Evolutionary conservation across 2,329 filamentous ascomycete genomes (phyloP).

Genomic region (Stachybotrys chartarum): DNA sequence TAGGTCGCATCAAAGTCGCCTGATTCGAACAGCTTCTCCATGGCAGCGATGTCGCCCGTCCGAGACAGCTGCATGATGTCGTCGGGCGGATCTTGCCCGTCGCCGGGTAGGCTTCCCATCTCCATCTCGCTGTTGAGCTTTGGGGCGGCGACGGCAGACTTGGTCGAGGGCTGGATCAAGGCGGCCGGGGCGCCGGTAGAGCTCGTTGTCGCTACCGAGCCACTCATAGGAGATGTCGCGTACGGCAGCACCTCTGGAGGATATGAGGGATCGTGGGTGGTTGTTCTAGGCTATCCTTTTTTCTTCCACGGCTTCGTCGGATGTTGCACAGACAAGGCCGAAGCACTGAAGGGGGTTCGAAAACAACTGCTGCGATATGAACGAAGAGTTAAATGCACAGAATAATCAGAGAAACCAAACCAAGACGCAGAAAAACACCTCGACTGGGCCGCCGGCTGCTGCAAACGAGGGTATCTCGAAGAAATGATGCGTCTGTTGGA

Average conservation of each 20-base stretch:
- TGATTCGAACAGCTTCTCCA: slow-evolving; percentile 83
- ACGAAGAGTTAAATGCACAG: not conserved
- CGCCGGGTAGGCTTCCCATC: slow-evolving; percentile 40
- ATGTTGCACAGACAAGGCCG: not conserved
- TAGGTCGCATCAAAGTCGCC: slow-evolving; percentile 78
- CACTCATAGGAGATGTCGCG: slow-evolving; percentile 29
- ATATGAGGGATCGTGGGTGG: not conserved
- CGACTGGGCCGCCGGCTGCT: too few relatives aligned
- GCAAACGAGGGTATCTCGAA: too few relatives aligned
- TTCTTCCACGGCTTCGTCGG: not conserved
- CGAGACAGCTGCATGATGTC: slow-evolving; percentile 96
- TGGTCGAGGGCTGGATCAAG: slow-evolving; percentile 48
- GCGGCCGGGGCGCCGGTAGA: slow-evolving; percentile 29
- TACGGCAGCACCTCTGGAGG: not conserved
- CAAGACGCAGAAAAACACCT: not conserved
- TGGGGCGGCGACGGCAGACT: slow-evolving; percentile 44
- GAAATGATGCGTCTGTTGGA: too few relatives aligned
- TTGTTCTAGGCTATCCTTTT: not conserved
- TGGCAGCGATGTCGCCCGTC: slow-evolving; percentile 75
- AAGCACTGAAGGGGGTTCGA: not conserved
- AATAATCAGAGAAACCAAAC: not conserved
- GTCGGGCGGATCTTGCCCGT: slow-evolving; percentile 39
- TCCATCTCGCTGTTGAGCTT: slow-evolving; percentile 52
- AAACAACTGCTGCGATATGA: not conserved
- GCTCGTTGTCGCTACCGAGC: slow-evolving; percentile 27